phyloP scores from a whole-genome alignment of 1,284 basidiomycete genomes.

The Cutaneotrichosporon dermatis region DNA sequence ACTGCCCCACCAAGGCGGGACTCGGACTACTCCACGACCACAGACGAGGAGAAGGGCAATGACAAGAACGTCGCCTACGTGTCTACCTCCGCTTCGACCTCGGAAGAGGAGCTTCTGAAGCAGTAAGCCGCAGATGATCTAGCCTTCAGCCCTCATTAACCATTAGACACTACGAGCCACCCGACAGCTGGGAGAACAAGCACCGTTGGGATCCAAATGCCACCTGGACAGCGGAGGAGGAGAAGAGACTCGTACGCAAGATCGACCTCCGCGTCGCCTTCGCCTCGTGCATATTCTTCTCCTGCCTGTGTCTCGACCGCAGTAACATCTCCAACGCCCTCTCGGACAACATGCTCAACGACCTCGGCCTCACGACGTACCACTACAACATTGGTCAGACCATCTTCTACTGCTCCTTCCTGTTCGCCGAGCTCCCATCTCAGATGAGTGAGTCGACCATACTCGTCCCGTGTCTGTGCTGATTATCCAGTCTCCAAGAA shows the following conservation, averaged over 20 bases:
- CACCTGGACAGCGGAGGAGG: slow-evolving; percentile 46
- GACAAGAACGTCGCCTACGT: not conserved
- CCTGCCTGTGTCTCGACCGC: slow-evolving; percentile 37
- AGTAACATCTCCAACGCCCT: slow-evolving; percentile 38
- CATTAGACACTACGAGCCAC: slow-evolving; percentile 31
- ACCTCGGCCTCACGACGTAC: slow-evolving; percentile 41
- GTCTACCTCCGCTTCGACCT: not conserved
- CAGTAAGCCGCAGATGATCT: not conserved
- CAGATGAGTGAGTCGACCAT: slow-evolving; percentile 24
- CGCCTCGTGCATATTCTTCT: slow-evolving; percentile 39
- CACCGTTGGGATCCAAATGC: slow-evolving; percentile 45
- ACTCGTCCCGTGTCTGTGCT: not conserved
- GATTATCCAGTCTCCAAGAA: slow-evolving; percentile 39
- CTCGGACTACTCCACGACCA: not conserved
- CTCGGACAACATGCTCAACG: slow-evolving; percentile 47
- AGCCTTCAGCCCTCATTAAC: not conserved
- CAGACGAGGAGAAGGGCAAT: not conserved
- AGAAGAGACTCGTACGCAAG: slow-evolving; percentile 34
- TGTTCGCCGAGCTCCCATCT: slow-evolving; percentile 44
- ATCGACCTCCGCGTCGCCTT: slow-evolving; percentile 30
- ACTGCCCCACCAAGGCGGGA: not conserved
- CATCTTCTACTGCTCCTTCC: slow-evolving; percentile 37
- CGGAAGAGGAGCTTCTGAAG: not conserved
- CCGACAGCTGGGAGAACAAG: slow-evolving; percentile 39
- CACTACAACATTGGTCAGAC: slow-evolving; percentile 47